Evolutionary conservation across 805 yeast genomes (phyloP).

Genomic region (Yarrowia porcina): DNA sequence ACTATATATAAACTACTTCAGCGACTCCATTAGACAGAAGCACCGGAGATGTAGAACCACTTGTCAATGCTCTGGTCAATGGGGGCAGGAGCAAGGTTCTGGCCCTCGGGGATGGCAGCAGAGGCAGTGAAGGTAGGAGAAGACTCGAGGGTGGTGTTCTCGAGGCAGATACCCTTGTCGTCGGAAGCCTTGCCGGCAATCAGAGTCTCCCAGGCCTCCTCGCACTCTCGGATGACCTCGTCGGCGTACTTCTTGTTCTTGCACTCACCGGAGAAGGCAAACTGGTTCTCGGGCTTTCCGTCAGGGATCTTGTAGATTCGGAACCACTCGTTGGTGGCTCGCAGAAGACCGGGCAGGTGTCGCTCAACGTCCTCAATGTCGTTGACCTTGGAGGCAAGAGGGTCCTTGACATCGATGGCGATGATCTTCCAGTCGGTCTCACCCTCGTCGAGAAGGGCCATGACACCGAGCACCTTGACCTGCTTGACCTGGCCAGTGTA

Average conservation of each 20-base stretch:
- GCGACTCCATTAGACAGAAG: constrained; percentile 32
- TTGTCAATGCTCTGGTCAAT: constrained; percentile 95
- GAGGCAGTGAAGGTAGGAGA: constrained; percentile 54
- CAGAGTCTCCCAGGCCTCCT: constrained; percentile 78
- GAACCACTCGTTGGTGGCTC: constrained; percentile 97
- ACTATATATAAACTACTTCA: background rate
- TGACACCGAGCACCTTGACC: constrained; percentile 89
- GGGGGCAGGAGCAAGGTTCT: constrained; percentile 79
- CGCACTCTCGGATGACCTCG: constrained; percentile 76
- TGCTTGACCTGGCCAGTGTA: constrained; percentile 77
- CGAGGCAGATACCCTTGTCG: constrained; percentile 65
- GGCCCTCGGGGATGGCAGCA: constrained; percentile 63
- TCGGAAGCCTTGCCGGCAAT: constrained; percentile 59
- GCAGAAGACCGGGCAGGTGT: constrained; percentile 86
- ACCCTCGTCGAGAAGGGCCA: constrained; percentile 95
- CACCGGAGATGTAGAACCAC: constrained; percentile 89
- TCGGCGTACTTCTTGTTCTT: constrained; percentile 83
- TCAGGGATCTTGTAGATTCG: constrained; percentile 97
- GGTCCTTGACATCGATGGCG: constrained; percentile 83
- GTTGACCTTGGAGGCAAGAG: constrained; percentile 78
- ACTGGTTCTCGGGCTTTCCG: constrained; percentile 94
- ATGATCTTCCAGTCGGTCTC: constrained; percentile 95
- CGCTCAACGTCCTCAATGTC: constrained; percentile 89
- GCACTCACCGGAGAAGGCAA: constrained; percentile 95
- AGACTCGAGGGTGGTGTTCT: constrained; percentile 66